Percentiles rank a stretch among this genome's conserved stretches.
phyloP scores from a whole-genome alignment of 208 protist genomes.

The Porcisia deanei region DNA sequence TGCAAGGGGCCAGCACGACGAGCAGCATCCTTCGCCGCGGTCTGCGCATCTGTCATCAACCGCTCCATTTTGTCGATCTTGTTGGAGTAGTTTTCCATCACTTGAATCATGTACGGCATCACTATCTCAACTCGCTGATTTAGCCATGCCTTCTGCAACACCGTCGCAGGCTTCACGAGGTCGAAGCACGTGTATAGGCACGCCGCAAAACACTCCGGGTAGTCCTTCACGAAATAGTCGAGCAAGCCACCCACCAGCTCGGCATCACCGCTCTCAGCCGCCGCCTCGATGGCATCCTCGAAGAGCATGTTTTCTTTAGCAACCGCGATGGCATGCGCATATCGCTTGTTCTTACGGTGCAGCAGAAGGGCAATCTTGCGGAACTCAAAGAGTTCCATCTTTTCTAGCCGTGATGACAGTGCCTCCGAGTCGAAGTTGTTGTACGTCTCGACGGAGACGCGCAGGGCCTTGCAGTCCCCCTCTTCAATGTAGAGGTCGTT shows the following conservation, averaged over 20 bases:
- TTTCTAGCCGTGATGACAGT: conserved; percentile 96
- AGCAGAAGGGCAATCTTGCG: conserved; percentile 98
- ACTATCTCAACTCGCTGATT: conserved; percentile 97
- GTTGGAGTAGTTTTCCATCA: conserved; percentile 92
- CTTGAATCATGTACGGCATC: conserved; percentile 99
- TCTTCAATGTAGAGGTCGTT: conserved; percentile 99
- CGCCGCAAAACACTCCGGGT: conserved; percentile 95
- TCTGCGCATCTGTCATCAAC: conserved; percentile 79
- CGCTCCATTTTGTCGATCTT: conserved; percentile 89
- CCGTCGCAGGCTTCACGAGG: conserved; percentile 92
- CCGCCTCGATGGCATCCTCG: conserved; percentile 98
- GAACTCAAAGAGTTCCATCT: conserved; percentile 99
- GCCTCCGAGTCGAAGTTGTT: conserved; percentile 97
- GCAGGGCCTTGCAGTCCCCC: conserved; percentile 97
- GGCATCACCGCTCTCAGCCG: conserved; percentile 92
- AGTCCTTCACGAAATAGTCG: conserved; percentile 97
- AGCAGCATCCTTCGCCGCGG: conserved; percentile 84
- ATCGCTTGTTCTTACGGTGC: conserved; percentile 95
- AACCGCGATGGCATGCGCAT: conserved; percentile 92
- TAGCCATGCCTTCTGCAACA: conserved; percentile 99
- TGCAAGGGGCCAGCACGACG: conserved; percentile 57
- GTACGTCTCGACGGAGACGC: conserved; percentile 95
- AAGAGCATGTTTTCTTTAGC: conserved; percentile 98
- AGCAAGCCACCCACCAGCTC: conserved; percentile 95
- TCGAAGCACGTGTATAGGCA: conserved; percentile 99